Evolutionary conservation across 345 rosid genomes (phyloP).

Genomic region (Capsella bursapastoris): DNA sequence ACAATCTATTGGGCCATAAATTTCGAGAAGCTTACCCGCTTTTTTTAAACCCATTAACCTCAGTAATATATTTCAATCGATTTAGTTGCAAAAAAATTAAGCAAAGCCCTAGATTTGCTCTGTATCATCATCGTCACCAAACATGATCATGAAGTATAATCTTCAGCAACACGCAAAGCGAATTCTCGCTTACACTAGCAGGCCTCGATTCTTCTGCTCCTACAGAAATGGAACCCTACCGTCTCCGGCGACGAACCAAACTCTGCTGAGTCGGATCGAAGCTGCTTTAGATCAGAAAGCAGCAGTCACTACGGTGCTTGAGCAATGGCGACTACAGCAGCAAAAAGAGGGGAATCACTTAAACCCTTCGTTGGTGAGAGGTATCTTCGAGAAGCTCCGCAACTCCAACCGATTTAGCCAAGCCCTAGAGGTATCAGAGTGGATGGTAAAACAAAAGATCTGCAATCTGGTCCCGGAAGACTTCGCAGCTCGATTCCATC

Average conservation of each 20-base stretch:
- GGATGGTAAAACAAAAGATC: conserved; percentile 2
- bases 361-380: not conserved
- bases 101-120: not conserved
- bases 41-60: not conserved
- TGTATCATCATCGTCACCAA: not conserved
- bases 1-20: too few species aligned
- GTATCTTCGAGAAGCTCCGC: not conserved
- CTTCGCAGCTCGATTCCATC: not conserved
- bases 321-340: conserved; percentile 9
- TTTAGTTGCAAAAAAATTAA: not conserved
- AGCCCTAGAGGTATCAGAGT: conserved; percentile 17
- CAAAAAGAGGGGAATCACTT: not conserved
- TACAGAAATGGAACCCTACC: not conserved
- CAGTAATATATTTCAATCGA: not conserved
- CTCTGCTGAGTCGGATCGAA: not conserved
- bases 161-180: conserved; percentile 23
- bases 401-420: not conserved
- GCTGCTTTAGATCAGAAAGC: not conserved
- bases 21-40: too few species aligned
- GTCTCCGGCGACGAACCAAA: not conserved
- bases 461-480: not conserved
- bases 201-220: conserved; percentile 17
- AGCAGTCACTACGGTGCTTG: conserved; percentile 2
- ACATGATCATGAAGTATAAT: not conserved
- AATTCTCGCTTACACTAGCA: not conserved